Evolutionary conservation across 73 alveolate species (phyloP), one percentile per base, ranked within the genome.

Genomic region (Blepharisma japonicum): DNA sequence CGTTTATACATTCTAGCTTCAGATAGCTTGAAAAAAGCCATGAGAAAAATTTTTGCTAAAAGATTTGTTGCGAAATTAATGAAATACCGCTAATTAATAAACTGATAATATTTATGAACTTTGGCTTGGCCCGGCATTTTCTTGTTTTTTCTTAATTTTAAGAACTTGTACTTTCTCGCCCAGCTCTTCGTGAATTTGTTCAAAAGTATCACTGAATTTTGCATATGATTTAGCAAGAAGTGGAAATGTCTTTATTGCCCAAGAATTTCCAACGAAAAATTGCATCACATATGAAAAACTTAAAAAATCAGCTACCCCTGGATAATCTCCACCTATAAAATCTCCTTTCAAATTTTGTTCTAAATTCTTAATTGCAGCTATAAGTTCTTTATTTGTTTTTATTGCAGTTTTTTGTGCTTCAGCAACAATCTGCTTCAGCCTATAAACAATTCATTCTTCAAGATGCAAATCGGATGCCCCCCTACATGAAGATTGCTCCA

Each of bases 231-330:
- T 5, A 18, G 74, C 74, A 14, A 61, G 74, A 9, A 8, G 39
- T 2, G 74, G 74, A 25, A 61, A 61, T 20, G 74, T 61, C 47
- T 61, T 61, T 61, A 61, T 11, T 9, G 47, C 23, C 74, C 74
- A 61, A 14, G 74, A 39, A 25, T 5, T 61, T 61, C 74, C 74
- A 2, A 39, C 14, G 74, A 61, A 61, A 39, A 14, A 61, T 39
- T 61, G 74, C 18, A 14, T 14, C 49, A 61, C 0, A 25, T 61
- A 61, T 8, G 74, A 14, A 25, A 61, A 61, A 25, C 49, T 25
- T 4, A 61, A 61, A 18, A 61, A 8, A 25, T 61, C 74, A 18
- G 74, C 47, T 0, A 39, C 14, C 38, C 74, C 74, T 2, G 74
- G 74, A 2, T 61, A 2, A 0, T 0, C 4, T 14, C 74, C 74